phyloP scores from a whole-genome alignment of 805 yeast species.

The Saccharomycopsis fibuligera region DNA sequence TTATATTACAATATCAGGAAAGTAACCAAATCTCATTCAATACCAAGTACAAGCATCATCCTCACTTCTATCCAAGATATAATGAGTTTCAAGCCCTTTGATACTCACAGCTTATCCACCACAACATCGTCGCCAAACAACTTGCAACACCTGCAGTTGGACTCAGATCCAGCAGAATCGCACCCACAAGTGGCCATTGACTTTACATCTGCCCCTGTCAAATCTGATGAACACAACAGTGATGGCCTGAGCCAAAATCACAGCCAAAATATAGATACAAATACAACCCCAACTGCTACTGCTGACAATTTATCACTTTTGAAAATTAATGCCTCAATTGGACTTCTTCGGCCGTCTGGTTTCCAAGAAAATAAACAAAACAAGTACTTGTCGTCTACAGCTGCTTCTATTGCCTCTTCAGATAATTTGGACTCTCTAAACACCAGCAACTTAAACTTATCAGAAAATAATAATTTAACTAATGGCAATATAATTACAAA shows the following conservation, averaged over 20 bases:
- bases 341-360: not conserved
- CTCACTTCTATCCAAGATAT: not conserved
- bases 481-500: not conserved
- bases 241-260: not conserved
- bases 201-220: not conserved
- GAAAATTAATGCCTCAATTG: slow-evolving; percentile 6
- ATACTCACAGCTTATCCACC: slow-evolving; percentile 3
- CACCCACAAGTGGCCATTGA: too few species aligned
- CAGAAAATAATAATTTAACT: not conserved
- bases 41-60: not conserved
- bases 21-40: not conserved
- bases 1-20: not conserved
- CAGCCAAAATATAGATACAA: not conserved
- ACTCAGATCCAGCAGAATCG: not conserved
- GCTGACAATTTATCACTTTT: slow-evolving; percentile 8
- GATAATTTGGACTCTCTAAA: slow-evolving; percentile 4
- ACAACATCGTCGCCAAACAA: not conserved
- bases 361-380: not conserved
- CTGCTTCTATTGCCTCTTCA: slow-evolving; percentile 21
- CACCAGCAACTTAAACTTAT: not conserved
- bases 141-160: not conserved
- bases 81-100: slow-evolving; percentile 3
- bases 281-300: not conserved
- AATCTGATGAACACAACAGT: not conserved
- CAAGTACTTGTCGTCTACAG: slow-evolving; percentile 17